Base-by-base conservation (phyloP, 495 filamentous ascomycete species). In the Penicillium soppii region DNA sequence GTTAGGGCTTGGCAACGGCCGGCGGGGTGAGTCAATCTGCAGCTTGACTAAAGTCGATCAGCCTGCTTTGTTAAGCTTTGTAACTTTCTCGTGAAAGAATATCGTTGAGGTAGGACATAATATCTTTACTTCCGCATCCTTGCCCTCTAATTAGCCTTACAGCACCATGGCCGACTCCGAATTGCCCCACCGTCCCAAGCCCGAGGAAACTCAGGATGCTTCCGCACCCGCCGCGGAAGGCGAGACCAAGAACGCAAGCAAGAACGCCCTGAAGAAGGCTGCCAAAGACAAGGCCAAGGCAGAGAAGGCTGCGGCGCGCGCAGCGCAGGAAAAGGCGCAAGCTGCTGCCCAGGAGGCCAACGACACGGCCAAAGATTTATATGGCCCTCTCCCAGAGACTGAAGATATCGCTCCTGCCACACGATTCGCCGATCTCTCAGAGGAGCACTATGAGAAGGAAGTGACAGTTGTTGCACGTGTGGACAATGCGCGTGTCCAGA, bases 401-500 rank as follows among this genome's bases (percentile, higher is more conserved):
- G 71, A 71, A 61, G 68, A 73, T 42, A 59, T 67, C 29, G 56
- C 65, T 32, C 57, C 70, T 21, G 47, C 61, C 12, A 69, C 60
- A 26, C 58, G 63, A 42, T 73, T 79, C 64, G 57, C 59, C 43
- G 57, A 77, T 20, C 71, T 91, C 6, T 70, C 73, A 45, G 74
- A 81, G 15, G 75, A 76, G 20, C 71, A 84, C 59, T 73, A 89
- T 26, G 88, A 88, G 53, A 85, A 92, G 73, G 83, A 85, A 51
- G 77, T 97, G 35, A 80, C 82, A 19, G 81, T 97, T 51, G 82
- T 92, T 16, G 92, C 88, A 5, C 87, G 89, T 70, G 76, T 97
- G 21, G 90, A 96, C 67, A 95, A 94, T 72, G 74, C 88, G 17
- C 79, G 92, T 55, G 85, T 88, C 53, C 89, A 97, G 74, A 89